Percentiles rank a stretch among this genome's conserved stretches.
These are phyloP conservation scores for Pythium aquatile DNA, from an alignment of 352 stramenopile species.

Conservation along the genomic window DNA sequence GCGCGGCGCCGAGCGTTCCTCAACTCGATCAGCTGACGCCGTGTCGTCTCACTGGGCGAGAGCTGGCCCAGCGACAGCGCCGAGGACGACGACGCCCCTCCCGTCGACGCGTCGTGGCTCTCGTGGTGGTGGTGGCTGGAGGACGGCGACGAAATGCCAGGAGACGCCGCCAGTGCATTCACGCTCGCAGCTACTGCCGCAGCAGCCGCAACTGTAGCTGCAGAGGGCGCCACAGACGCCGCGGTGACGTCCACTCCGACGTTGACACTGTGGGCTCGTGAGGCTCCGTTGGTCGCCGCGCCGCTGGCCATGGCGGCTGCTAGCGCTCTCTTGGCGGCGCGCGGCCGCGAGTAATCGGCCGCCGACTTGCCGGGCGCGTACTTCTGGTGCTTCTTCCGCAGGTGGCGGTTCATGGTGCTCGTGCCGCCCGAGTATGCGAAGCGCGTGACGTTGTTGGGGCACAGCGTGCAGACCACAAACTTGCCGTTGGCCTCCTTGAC, in stretches of 20 bases:
- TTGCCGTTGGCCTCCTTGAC: constrained; percentile 74
- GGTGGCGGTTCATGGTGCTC: constrained; percentile 81
- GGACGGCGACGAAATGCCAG: neutral
- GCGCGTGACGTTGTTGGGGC: constrained; percentile 56
- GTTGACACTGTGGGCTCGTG: neutral
- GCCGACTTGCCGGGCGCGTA: constrained; percentile 71
- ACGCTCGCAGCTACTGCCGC: constrained; percentile 6
- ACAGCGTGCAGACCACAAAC: constrained; percentile 77
- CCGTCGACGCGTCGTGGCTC: neutral
- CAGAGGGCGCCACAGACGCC: neutral
- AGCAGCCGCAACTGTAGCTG: constrained; percentile 2
- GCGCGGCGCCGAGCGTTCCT: constrained; percentile 48
- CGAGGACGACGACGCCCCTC: neutral
- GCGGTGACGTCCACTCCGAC: neutral
- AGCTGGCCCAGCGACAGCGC: constrained; percentile 27
- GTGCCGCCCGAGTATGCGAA: constrained; percentile 84
- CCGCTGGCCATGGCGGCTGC: constrained; percentile 5
- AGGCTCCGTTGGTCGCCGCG: neutral
- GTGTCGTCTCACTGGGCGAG: constrained; percentile 45
- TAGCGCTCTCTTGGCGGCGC: constrained; percentile 19
- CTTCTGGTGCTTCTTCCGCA: constrained; percentile 82
- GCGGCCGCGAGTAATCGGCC: constrained; percentile 67
- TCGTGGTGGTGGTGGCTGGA: constrained; percentile 4
- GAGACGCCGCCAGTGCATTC: constrained; percentile 15
- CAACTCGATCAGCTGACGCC: constrained; percentile 60